Evolutionary conservation across 768 basidiomycete species (phyloP).

Genomic region (Butyriboletus loyo): DNA sequence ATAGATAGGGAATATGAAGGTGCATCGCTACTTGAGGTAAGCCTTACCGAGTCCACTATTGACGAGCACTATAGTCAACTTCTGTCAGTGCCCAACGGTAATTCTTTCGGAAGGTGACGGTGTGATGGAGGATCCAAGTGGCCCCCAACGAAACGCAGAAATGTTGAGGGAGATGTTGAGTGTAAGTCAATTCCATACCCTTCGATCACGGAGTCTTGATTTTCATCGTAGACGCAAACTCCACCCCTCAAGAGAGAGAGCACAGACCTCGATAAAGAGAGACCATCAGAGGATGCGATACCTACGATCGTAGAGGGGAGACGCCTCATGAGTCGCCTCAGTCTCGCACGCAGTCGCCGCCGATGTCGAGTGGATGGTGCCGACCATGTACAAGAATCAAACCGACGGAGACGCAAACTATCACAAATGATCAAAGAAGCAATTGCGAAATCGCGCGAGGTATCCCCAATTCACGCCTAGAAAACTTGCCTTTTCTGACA

Average conservation of each 20-base stretch:
- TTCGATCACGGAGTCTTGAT: slow-evolving; percentile 3
- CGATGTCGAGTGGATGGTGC: not conserved
- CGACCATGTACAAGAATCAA: slow-evolving; percentile 10
- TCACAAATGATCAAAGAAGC: slow-evolving; percentile 17
- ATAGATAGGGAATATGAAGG: slow-evolving; percentile 23
- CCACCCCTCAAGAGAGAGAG: slow-evolving; percentile 1
- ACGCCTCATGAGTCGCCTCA: slow-evolving; percentile 4
- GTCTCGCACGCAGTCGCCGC: slow-evolving; percentile 1
- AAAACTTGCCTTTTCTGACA: slow-evolving; percentile 22
- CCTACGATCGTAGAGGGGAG: slow-evolving; percentile 5
- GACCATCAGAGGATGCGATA: not conserved
- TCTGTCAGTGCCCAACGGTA: slow-evolving; percentile 11
- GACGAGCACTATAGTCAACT: slow-evolving; percentile 2
- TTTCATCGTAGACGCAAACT: slow-evolving; percentile 7
- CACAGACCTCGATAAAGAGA: slow-evolving; percentile 7
- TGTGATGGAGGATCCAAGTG: not conserved
- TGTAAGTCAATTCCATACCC: slow-evolving; percentile 10
- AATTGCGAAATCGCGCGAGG: slow-evolving; percentile 24
- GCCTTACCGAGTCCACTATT: slow-evolving; percentile 4
- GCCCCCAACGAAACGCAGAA: slow-evolving; percentile 2
- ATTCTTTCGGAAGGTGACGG: not conserved
- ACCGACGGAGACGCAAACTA: slow-evolving; percentile 12
- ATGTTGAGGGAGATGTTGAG: slow-evolving; percentile 13
- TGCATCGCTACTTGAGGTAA: slow-evolving; percentile 25
- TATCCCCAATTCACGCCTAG: slow-evolving; percentile 9